Conservation (phyloP, 129 eudicot species). For the Tanacetum coccineum region DNA sequence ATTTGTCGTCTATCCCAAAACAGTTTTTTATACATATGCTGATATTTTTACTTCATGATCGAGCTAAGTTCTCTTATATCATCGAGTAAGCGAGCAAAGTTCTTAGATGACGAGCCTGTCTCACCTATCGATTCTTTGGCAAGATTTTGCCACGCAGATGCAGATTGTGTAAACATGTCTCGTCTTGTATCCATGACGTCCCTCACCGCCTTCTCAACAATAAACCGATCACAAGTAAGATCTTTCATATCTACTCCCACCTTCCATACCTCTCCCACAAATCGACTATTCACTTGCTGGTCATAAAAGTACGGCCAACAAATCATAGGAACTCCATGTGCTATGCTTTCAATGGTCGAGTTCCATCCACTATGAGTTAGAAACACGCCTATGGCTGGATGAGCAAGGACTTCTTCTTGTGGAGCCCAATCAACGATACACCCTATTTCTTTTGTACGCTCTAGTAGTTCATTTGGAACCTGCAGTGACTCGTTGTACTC, state of each 20-base stretch:
- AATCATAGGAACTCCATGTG: not conserved
- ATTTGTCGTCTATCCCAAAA: too few species aligned
- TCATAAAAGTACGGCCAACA: not conserved
- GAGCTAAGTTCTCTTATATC: too few species aligned
- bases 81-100: too few species aligned
- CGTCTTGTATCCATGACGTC: slow-evolving; percentile 12
- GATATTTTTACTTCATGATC: too few species aligned
- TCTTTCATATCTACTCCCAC: slow-evolving; percentile 13
- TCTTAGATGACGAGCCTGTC: too few species aligned
- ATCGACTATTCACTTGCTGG: not conserved
- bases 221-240: slow-evolving; percentile 10
- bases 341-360: too few species aligned
- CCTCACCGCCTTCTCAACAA: slow-evolving; percentile 5
- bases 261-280: not conserved
- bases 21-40: too few species aligned
- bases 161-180: not conserved
- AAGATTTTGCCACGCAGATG: too few species aligned
- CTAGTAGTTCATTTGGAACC: slow-evolving; percentile 7
- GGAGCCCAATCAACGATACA: slow-evolving; percentile 4
- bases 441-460: not conserved
- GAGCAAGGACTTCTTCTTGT: slow-evolving; percentile 9
- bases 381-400: slow-evolving; percentile 14
- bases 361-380: slow-evolving; percentile 18
- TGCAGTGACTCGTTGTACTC: not conserved
- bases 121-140: too few species aligned